phyloP scores from a whole-genome alignment of 73 alveolate species.

The Loxodes magnus region DNA sequence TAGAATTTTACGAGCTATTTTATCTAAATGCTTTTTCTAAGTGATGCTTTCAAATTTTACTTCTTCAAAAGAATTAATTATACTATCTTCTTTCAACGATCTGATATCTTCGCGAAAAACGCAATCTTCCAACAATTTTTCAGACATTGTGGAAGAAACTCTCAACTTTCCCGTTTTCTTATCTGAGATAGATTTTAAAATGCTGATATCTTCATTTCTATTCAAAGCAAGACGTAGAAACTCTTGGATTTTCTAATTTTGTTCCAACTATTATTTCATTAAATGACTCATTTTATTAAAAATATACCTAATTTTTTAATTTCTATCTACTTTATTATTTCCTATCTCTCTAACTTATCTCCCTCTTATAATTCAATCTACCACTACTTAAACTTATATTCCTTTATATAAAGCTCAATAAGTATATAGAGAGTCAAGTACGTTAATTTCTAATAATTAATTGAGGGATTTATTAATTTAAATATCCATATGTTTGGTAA shows the following conservation, averaged over 20 bases:
- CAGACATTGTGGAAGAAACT: not conserved
- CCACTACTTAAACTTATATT: no score
- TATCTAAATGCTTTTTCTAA: conserved; percentile 11
- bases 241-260: conserved; percentile 1
- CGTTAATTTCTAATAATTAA: no score
- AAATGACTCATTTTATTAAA: no score
- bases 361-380: no score
- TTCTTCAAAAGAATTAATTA: not conserved
- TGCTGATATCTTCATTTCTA: conserved; percentile 9
- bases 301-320: no score
- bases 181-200: conserved; percentile 8
- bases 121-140: conserved; percentile 2
- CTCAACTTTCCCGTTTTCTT: conserved; percentile 8
- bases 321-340: no score
- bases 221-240: not conserved
- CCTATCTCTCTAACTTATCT: no score
- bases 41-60: not conserved
- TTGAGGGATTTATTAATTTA: no score
- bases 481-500: no score
- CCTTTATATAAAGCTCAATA: no score
- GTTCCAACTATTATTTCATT: conserved; percentile 3
- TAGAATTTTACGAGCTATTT: conserved; percentile 3
- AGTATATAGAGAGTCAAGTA: no score
- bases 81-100: conserved; percentile 8
- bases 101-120: conserved; percentile 5